Conservation (phyloP, 306 rosid genomes). For the Prunus salicina region DNA sequence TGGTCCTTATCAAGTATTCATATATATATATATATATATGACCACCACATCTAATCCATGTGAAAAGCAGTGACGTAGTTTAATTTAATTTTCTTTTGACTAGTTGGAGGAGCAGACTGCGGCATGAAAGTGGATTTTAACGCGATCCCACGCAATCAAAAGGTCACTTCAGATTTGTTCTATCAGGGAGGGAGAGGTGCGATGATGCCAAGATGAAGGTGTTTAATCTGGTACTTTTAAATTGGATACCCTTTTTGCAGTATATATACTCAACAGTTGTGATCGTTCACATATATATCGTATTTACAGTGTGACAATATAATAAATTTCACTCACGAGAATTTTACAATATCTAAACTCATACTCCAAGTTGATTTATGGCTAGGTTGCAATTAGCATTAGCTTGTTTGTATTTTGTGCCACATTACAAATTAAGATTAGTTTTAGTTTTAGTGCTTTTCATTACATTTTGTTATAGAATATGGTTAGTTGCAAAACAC, state of each 20-base stretch:
- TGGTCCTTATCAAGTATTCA: not conserved
- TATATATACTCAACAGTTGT: too few species aligned
- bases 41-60: not conserved
- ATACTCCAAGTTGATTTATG: rapidly evolving
- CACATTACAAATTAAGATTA: not conserved
- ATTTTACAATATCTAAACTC: not conserved
- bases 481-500: not conserved
- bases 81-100: not conserved
- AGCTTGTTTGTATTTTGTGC: not conserved
- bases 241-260: too few species aligned
- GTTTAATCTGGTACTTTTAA: not conserved
- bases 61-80: constrained; percentile 17
- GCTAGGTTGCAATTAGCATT: too few species aligned
- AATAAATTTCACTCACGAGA: rapidly evolving
- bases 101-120: not conserved
- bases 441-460: not conserved
- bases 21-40: not conserved
- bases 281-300: too few species aligned
- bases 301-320: too few species aligned
- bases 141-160: not conserved
- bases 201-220: not conserved
- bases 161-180: not conserved
- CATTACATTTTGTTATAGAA: not conserved
- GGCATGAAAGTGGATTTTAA: not conserved
- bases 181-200: not conserved